Evolutionary conservation across 176 grass and related monocot species (phyloP).

Genomic region (Hsuehochloa calcarea): DNA sequence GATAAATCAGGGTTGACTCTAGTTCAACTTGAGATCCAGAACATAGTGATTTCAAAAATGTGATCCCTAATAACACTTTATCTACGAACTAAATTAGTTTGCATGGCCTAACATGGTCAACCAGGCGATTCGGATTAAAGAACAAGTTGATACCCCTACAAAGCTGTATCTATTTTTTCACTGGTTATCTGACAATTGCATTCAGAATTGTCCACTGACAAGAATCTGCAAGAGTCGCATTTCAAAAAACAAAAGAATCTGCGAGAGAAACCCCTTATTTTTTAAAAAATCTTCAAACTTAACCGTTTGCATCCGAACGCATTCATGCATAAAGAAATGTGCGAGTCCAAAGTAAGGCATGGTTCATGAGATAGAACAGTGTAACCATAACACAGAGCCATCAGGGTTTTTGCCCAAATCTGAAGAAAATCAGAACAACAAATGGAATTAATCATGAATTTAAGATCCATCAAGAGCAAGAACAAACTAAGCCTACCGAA

Average conservation of each 20-base stretch:
- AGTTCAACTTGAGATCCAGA: conserved; percentile 20
- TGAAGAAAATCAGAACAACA: background rate
- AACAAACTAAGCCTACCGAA: background rate
- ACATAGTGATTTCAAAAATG: background rate
- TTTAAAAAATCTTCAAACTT: background rate
- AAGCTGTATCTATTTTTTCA: background rate
- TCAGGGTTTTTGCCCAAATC: background rate
- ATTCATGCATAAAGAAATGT: background rate
- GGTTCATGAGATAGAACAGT: background rate
- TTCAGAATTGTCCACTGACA: background rate
- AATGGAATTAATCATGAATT: background rate
- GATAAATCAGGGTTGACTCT: background rate
- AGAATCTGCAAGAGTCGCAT: conserved; percentile 4
- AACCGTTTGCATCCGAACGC: conserved; percentile 24
- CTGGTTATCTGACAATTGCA: conserved; percentile 24
- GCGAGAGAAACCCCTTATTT: background rate
- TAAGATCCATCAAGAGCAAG: background rate
- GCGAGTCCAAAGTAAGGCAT: background rate
- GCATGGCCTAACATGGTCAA: conserved; percentile 16
- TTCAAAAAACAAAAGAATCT: conserved; percentile 15
- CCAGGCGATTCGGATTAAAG: background rate
- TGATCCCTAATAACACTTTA: background rate
- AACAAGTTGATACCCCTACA: background rate
- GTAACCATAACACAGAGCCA: background rate
- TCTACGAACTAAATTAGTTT: background rate